Conservation (phyloP, 23 red algal genomes). For the Gracilariopsis chorda region DNA sequence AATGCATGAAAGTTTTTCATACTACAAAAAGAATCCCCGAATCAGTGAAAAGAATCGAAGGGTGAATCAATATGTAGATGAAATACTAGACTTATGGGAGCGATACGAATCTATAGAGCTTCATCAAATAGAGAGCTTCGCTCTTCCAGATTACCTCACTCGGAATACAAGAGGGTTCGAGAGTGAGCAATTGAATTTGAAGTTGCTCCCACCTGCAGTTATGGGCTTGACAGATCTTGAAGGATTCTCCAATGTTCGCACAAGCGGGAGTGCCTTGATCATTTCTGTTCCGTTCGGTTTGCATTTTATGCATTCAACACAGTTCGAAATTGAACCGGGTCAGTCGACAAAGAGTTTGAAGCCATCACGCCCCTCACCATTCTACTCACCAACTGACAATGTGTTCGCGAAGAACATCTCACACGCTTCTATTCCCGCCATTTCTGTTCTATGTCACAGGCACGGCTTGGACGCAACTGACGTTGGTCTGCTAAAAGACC, state of each 20-base stretch:
- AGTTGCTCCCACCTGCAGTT: background rate
- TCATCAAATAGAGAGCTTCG: background rate
- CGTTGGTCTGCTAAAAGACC: background rate
- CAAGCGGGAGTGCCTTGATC: background rate
- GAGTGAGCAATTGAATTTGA: background rate
- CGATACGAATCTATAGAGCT: background rate
- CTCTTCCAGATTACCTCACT: background rate
- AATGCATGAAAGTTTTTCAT: slow-evolving; percentile 4
- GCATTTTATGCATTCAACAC: background rate
- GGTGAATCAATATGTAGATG: background rate
- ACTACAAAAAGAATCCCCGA: background rate
- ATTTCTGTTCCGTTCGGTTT: background rate
- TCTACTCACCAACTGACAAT: no score
- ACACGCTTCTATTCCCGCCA: background rate
- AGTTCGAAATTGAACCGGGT: no score
- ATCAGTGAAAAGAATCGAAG: background rate
- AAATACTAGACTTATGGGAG: background rate
- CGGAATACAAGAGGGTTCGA: background rate
- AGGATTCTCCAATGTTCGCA: background rate
- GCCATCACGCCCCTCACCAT: no score
- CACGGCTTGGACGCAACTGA: background rate
- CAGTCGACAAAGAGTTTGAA: background rate
- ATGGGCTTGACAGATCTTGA: background rate
- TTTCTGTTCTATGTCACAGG: background rate
- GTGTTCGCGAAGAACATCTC: background rate